Conservation (phyloP, 257 asterid genomes). For the Solanum rostratum region DNA sequence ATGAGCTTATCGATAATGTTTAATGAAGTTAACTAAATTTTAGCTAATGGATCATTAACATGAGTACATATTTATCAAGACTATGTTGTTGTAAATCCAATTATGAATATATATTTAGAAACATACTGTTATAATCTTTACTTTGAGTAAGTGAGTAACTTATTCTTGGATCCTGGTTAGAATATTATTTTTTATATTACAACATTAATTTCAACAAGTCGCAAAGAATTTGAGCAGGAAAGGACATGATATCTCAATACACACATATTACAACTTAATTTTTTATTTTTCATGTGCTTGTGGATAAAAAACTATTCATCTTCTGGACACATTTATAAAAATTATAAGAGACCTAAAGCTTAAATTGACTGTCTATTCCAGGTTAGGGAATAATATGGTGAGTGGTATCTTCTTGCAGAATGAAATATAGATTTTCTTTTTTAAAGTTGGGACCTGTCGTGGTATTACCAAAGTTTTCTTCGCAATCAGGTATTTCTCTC, state of each 20-base stretch:
- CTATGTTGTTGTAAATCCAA: not conserved
- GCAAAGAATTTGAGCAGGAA: not conserved
- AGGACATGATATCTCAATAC: not conserved
- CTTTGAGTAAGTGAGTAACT: not conserved
- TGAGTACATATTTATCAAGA: not conserved
- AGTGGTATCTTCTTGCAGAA: no score
- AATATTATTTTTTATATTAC: no score
- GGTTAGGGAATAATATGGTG: no score
- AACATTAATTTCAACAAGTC: no score
- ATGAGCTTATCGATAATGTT: not conserved
- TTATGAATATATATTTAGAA: not conserved
- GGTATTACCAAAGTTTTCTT: no score
- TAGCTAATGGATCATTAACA: not conserved
- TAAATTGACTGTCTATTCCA: no score
- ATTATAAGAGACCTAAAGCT: no score
- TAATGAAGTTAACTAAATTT: not conserved
- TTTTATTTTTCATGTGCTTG: not conserved
- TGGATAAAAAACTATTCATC: not conserved
- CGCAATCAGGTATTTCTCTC: no score
- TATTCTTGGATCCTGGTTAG: not conserved
- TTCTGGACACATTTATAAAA: no score
- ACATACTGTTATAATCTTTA: not conserved
- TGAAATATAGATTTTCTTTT: no score
- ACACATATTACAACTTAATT: not conserved
- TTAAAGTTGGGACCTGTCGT: no score